Percentiles rank a stretch among this genome's conserved stretches.
Evolutionary conservation across 805 yeast species (phyloP).

Genomic region (Candida xiaguanensis): DNA sequence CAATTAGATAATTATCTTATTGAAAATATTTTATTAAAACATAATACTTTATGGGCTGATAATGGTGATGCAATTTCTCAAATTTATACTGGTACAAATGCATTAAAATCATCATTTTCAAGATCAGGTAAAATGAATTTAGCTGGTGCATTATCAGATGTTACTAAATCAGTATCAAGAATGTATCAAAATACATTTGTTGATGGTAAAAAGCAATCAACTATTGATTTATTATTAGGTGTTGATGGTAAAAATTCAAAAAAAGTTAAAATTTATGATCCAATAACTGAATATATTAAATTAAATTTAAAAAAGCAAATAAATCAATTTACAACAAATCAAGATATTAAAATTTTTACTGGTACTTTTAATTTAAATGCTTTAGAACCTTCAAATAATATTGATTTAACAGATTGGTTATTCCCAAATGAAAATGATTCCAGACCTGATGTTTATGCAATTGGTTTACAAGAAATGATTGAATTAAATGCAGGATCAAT

Average conservation of each 20-base stretch:
- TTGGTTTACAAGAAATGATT: constrained; percentile 92
- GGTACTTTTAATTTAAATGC: constrained; percentile 93
- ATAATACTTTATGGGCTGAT: constrained; percentile 77
- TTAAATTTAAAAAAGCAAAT: constrained; percentile 51
- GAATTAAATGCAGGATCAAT: constrained; percentile 91
- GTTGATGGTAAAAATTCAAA: constrained; percentile 61
- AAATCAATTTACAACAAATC: constrained; percentile 55
- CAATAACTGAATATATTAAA: constrained; percentile 79
- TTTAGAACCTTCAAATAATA: constrained; percentile 25
- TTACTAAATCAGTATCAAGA: constrained; percentile 91
- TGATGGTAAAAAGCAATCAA: constrained; percentile 86
- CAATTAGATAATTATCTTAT: constrained; percentile 17
- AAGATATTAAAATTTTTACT: constrained; percentile 60
- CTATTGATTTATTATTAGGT: constrained; percentile 84
- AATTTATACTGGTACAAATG: constrained; percentile 58
- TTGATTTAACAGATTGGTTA: constrained; percentile 71
- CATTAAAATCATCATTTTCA: constrained; percentile 82
- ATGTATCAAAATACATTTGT: constrained; percentile 94
- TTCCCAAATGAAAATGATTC: constrained; percentile 59
- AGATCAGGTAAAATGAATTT: constrained; percentile 94
- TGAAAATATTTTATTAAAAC: constrained; percentile 63
- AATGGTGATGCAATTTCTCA: constrained; percentile 65
- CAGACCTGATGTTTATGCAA: constrained; percentile 76
- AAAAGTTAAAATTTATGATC: constrained; percentile 79
- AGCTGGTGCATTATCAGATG: constrained; percentile 97